Evolutionary conservation across 2,329 filamentous ascomycete species (phyloP).

Genomic region (Talaromyces sp.): DNA sequence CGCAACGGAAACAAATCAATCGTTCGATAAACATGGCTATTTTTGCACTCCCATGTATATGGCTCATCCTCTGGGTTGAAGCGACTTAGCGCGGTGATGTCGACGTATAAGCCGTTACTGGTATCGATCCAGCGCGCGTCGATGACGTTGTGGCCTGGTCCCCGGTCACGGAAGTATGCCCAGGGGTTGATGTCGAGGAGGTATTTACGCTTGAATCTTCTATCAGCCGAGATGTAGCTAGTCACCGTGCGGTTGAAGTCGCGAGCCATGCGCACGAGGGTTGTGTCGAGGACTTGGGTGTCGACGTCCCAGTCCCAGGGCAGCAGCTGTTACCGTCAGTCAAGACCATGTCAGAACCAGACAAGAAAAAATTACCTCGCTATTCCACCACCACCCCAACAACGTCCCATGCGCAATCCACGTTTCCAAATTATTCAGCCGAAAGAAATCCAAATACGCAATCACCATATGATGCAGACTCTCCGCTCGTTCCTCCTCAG

Average conservation of each 20-base stretch:
- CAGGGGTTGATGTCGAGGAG: slow-evolving; percentile 76
- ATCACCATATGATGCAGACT: slow-evolving; percentile 67
- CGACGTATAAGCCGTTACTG: slow-evolving; percentile 73
- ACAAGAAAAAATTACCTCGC: slow-evolving; percentile 41
- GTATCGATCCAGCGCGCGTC: slow-evolving; percentile 81
- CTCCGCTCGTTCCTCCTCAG: slow-evolving; percentile 63
- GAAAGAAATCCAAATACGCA: slow-evolving; percentile 68
- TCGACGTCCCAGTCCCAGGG: slow-evolving; percentile 85
- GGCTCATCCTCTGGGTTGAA: slow-evolving; percentile 58
- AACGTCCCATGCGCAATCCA: slow-evolving; percentile 85
- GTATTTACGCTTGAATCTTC: slow-evolving; percentile 53
- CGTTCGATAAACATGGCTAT: slow-evolving; percentile 67
- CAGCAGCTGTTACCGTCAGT: slow-evolving; percentile 54
- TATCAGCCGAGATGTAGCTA: slow-evolving; percentile 40
- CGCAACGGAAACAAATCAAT: slow-evolving; percentile 75
- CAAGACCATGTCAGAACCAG: not conserved
- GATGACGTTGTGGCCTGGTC: slow-evolving; percentile 73
- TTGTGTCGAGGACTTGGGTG: slow-evolving; percentile 68
- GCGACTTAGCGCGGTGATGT: slow-evolving; percentile 74
- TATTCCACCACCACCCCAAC: slow-evolving; percentile 87
- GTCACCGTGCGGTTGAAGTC: slow-evolving; percentile 66
- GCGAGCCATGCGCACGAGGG: slow-evolving; percentile 62
- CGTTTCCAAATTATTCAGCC: slow-evolving; percentile 65
- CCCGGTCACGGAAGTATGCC: slow-evolving; percentile 58
- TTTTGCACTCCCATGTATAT: slow-evolving; percentile 75